Evolutionary conservation across 179 eudicot genomes (phyloP).

Genomic region (Spergularia azorica): DNA sequence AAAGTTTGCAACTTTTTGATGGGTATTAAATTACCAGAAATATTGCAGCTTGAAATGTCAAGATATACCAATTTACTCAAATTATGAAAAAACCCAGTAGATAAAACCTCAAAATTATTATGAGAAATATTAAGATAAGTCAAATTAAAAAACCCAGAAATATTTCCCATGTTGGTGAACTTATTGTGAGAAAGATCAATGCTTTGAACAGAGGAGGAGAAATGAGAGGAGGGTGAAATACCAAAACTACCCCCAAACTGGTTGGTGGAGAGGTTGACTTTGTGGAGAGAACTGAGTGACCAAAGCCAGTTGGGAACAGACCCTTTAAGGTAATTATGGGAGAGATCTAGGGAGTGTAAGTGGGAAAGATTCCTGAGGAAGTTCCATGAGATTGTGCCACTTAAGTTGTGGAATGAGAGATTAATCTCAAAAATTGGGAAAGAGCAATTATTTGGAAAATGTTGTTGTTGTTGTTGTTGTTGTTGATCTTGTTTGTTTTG

Average conservation of each 20-base stretch:
- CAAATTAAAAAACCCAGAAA: conserved; percentile 55
- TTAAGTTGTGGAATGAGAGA: conserved; percentile 61
- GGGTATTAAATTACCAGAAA: conserved; percentile 52
- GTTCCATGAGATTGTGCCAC: conserved; percentile 71
- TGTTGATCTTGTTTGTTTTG: neutral
- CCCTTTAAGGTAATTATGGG: conserved; percentile 70
- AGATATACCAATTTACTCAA: conserved; percentile 52
- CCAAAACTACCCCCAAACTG: conserved; percentile 65
- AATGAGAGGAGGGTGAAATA: conserved; percentile 9
- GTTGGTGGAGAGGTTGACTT: conserved; percentile 59
- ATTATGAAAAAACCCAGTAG: conserved; percentile 46
- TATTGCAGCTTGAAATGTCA: conserved; percentile 62
- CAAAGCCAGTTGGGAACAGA: conserved; percentile 56
- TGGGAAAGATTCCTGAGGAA: conserved; percentile 56
- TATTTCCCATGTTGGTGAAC: conserved; percentile 55
- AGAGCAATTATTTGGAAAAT: conserved; percentile 30
- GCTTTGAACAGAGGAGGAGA: conserved; percentile 34
- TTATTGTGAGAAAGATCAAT: conserved; percentile 63
- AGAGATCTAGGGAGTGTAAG: conserved; percentile 61
- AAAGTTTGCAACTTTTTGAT: conserved; percentile 43
- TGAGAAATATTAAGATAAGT: conserved; percentile 56
- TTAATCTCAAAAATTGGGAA: conserved; percentile 39
- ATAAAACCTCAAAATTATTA: conserved; percentile 51
- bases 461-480: neutral
- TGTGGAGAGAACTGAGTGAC: conserved; percentile 37